Conservation (phyloP, 2,329 filamentous ascomycete species). For the Coniochaeta hoffmannii region DNA sequence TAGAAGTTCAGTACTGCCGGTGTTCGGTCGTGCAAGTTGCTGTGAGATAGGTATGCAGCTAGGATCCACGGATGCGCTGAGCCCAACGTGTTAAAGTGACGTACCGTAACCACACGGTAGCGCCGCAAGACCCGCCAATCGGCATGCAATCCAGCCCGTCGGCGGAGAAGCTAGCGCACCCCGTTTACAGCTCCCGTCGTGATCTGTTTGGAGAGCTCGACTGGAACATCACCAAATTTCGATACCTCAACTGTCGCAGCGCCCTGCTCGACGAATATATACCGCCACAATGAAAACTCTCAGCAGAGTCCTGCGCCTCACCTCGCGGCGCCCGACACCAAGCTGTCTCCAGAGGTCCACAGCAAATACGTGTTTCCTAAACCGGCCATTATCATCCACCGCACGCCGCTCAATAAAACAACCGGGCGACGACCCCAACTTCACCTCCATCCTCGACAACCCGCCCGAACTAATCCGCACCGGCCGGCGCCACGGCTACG, state of each 20-base stretch:
- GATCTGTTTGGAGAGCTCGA: background rate
- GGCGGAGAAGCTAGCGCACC: background rate
- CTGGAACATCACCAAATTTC: background rate
- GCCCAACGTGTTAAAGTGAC: conserved; percentile 4
- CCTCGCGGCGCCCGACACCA: background rate
- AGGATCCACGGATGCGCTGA: too few relatives aligned
- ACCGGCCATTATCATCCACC: conserved; percentile 21
- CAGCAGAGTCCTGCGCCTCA: background rate
- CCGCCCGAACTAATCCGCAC: conserved; percentile 73
- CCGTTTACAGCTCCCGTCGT: background rate
- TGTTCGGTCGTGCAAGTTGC: too few relatives aligned
- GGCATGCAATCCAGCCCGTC: background rate
- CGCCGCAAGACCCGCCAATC: background rate
- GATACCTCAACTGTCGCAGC: background rate
- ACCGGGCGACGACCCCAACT: conserved; percentile 68
- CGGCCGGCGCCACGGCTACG: conserved; percentile 66
- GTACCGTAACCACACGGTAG: background rate
- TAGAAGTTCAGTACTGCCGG: background rate
- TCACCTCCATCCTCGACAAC: conserved; percentile 80
- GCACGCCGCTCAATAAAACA: conserved; percentile 31
- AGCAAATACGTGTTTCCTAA: background rate
- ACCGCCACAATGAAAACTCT: background rate
- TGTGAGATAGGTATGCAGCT: too few relatives aligned
- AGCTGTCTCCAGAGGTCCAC: background rate
- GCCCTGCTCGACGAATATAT: background rate